Percentiles rank a stretch among this genome's conserved stretches.
phyloP scores from a whole-genome alignment of 306 rosid genomes.

The Pyrus betulifolia region DNA sequence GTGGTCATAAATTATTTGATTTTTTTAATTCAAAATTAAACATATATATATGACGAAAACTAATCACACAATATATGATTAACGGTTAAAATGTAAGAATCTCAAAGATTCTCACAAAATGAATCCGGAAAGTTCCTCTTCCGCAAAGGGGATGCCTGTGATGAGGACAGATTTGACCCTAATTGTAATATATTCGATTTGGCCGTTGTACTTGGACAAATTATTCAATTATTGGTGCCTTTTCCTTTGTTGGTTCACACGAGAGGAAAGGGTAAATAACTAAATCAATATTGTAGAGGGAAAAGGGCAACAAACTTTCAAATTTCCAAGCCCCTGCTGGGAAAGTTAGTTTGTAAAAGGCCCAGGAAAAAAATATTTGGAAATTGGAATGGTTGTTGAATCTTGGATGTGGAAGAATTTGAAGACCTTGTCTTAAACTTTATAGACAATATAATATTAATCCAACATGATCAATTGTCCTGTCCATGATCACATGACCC shows the following conservation, averaged over 20 bases:
- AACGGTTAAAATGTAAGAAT: rapidly evolving
- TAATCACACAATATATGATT: rapidly evolving
- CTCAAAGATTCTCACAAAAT: too few relatives aligned
- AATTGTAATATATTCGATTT: background rate
- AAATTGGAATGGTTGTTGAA: constrained; percentile 2
- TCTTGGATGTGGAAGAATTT: background rate
- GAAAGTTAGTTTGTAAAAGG: constrained; percentile 8
- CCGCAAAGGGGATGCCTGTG: background rate
- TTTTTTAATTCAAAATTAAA: too few relatives aligned
- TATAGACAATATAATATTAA: background rate
- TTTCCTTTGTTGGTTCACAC: background rate
- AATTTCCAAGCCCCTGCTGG: background rate
- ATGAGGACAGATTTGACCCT: too few relatives aligned
- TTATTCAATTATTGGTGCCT: background rate
- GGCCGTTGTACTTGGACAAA: background rate
- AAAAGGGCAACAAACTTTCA: constrained; percentile 4
- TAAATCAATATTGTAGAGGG: background rate
- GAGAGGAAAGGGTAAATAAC: background rate
- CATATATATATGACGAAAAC: too few relatives aligned
- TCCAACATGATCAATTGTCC: too few relatives aligned
- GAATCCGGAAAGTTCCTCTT: too few relatives aligned
- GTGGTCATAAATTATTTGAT: rapidly evolving
- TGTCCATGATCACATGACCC: too few relatives aligned
- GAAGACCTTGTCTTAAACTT: background rate
- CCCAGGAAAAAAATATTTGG: background rate